Evolutionary conservation across 148 eudicot genomes (phyloP).

Genomic region (Vaccinium vitisidaea): DNA sequence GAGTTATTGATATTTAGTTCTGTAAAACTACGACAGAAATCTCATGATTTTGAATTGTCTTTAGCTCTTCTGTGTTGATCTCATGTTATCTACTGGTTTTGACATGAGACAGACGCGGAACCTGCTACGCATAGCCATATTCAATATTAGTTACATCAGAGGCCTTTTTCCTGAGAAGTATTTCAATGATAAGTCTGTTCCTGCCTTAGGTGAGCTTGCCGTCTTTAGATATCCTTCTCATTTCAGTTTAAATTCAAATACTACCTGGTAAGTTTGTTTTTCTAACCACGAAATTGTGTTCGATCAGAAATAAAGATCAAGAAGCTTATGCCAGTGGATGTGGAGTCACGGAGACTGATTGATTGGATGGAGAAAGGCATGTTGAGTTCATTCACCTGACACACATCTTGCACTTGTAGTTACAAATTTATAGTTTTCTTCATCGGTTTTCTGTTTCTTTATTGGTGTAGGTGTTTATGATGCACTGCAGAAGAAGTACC

Average conservation of each 20-base stretch:
- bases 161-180: constrained; percentile 95
- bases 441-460: neutral
- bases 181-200: constrained; percentile 85
- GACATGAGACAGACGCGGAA: constrained; percentile 71
- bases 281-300: neutral
- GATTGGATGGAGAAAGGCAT: constrained; percentile 99
- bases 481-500: constrained; percentile 88
- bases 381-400: neutral
- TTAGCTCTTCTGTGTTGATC: neutral
- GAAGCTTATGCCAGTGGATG: constrained; percentile 92
- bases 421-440: neutral
- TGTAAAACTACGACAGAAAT: neutral
- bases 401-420: constrained; percentile 6
- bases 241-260: neutral
- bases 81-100: neutral
- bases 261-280: neutral
- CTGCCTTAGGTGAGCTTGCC: constrained; percentile 73
- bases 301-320: constrained; percentile 89
- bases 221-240: neutral
- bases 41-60: neutral
- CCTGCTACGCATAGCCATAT: constrained; percentile 87
- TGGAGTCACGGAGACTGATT: constrained; percentile 83
- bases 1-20: neutral
- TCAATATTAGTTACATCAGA: constrained; percentile 92
- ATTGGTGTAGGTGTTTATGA: constrained; percentile 85